Evolutionary conservation across 2,329 filamentous ascomycete species (phyloP).

Genomic region (Diaporthe amygdali): DNA sequence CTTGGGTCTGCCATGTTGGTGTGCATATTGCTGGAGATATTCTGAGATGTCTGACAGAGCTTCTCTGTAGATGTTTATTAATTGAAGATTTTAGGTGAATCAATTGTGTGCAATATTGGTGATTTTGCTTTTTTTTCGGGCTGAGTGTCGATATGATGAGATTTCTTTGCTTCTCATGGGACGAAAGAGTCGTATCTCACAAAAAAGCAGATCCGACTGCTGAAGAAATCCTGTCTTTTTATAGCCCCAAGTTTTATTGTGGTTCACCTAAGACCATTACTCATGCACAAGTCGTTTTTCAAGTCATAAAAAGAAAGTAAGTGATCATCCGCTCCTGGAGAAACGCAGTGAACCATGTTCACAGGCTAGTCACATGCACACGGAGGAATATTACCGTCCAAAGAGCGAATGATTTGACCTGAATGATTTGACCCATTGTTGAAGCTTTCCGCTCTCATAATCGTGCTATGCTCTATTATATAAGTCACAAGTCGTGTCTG

Average conservation of each 20-base stretch:
- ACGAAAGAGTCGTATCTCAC: background rate
- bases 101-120: background rate
- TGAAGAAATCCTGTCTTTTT: background rate
- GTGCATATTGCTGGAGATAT: background rate
- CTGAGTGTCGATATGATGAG: background rate
- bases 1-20: background rate
- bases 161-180: background rate
- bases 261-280: background rate
- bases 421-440: background rate
- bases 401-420: background rate
- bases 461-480: fast-evolving
- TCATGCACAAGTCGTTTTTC: background rate
- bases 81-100: background rate
- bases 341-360: no score
- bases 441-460: background rate
- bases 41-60: background rate
- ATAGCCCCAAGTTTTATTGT: background rate
- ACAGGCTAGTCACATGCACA: background rate
- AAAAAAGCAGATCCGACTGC: background rate
- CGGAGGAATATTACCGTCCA: no score
- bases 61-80: background rate
- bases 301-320: background rate
- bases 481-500: background rate
- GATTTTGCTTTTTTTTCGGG: background rate
- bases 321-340: background rate